Evolutionary conservation across 495 filamentous ascomycete genomes (phyloP).

Genomic region (Daldinia decipiens): DNA sequence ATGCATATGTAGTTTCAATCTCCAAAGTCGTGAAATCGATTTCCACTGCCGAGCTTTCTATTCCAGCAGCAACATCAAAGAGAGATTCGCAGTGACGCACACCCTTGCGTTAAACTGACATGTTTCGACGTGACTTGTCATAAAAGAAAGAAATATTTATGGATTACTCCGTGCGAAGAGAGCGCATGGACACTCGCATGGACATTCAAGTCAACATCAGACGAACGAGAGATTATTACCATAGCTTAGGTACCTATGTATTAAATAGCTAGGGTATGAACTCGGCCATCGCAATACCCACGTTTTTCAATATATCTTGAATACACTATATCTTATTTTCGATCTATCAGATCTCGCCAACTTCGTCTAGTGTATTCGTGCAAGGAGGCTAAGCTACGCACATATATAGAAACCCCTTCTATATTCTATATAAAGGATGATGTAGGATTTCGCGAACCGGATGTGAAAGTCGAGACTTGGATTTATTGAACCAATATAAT

Average conservation of each 20-base stretch:
- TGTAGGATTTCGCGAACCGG: not conserved
- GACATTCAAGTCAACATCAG: not conserved
- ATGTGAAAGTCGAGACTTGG: not conserved
- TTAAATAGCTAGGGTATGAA: conserved; percentile 13
- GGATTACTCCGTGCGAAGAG: not conserved
- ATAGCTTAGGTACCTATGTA: too few relatives aligned
- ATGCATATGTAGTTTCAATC: too few relatives aligned
- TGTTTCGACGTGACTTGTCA: not conserved
- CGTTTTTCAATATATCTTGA: not conserved
- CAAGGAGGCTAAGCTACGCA: not conserved
- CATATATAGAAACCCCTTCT: not conserved
- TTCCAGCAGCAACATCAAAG: not conserved
- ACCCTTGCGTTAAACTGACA: not conserved
- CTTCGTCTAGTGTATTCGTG: not conserved
- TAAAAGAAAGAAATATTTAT: conserved; percentile 6
- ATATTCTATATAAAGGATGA: not conserved
- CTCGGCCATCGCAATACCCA: conserved; percentile 1
- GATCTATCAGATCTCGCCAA: not conserved
- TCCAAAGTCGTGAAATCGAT: conserved; percentile 2
- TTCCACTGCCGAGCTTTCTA: not conserved
- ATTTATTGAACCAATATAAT: not conserved
- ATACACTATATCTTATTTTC: too few relatives aligned
- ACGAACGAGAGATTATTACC: conserved; percentile 15
- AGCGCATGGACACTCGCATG: not conserved
- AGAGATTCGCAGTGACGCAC: conserved; percentile 13